These are phyloP conservation scores for Termitomyces eurrhizus DNA, from an alignment of 768 basidiomycete species.

Conservation along the genomic window DNA sequence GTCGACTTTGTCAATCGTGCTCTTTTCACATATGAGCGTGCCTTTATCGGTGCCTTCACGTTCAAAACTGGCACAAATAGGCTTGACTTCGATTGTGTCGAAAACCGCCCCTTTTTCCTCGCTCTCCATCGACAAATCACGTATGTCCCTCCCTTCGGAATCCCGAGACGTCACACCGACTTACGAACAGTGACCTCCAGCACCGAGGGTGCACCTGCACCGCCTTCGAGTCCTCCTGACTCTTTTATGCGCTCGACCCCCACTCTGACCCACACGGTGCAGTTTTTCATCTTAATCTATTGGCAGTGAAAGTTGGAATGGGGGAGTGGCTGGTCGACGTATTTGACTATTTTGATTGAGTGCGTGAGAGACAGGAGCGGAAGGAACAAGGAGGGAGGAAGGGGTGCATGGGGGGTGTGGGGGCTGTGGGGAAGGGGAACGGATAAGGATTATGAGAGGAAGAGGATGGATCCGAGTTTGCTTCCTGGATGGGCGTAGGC, in stretches of 20 bases:
- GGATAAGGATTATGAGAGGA: slow-evolving; percentile 8
- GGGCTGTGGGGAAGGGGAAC: slow-evolving; percentile 10
- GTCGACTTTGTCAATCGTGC: slow-evolving; percentile 91
- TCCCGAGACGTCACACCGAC: too few species aligned
- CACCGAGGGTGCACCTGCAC: slow-evolving; percentile 89
- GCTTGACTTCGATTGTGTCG: slow-evolving; percentile 86
- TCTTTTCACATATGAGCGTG: slow-evolving; percentile 88
- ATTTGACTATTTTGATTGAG: slow-evolving; percentile 40
- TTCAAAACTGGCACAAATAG: slow-evolving; percentile 79
- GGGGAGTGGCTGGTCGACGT: slow-evolving; percentile 75
- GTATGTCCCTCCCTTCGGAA: too few species aligned
- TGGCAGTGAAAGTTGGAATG: slow-evolving; percentile 81
- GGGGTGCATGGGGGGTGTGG: slow-evolving; percentile 2
- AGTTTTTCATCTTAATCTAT: slow-evolving; percentile 53
- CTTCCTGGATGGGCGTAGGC: slow-evolving; percentile 77
- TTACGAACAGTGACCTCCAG: slow-evolving; percentile 35
- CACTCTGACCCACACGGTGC: too few species aligned
- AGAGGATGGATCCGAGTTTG: slow-evolving; percentile 47
- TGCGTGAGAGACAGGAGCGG: neutral
- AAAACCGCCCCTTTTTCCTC: slow-evolving; percentile 91
- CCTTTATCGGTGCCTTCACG: slow-evolving; percentile 83
- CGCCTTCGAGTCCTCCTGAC: slow-evolving; percentile 86
- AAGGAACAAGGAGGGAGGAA: neutral
- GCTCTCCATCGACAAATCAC: slow-evolving; percentile 58
- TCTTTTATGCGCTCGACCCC: slow-evolving; percentile 83